phyloP scores from a whole-genome alignment of 768 basidiomycete genomes.

The Paxillus ammoniavirescens region DNA sequence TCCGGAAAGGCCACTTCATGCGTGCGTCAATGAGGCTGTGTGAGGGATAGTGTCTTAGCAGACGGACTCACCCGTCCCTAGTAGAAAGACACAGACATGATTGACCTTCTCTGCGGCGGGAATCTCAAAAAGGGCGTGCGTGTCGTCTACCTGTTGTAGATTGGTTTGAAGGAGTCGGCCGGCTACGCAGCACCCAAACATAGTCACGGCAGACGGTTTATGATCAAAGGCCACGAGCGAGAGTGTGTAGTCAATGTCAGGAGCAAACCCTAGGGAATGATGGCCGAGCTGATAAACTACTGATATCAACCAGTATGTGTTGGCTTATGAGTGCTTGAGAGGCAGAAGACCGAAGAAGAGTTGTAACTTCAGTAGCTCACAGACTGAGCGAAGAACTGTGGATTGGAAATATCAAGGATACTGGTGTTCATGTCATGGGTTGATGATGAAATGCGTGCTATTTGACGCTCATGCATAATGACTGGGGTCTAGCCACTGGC shows the following conservation, averaged over 20 bases:
- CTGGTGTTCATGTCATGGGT: conserved; percentile 9
- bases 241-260: neutral
- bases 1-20: conserved; percentile 72
- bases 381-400: too few species aligned
- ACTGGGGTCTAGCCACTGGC: too few species aligned
- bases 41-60: neutral
- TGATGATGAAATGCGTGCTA: conserved; percentile 3
- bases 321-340: neutral
- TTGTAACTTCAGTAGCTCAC: too few species aligned
- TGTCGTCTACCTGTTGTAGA: conserved; percentile 77
- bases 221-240: too few species aligned
- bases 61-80: conserved; percentile 62
- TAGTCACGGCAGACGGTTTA: conserved; percentile 20
- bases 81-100: conserved; percentile 81
- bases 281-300: neutral
- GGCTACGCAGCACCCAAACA: conserved; percentile 82
- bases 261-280: neutral
- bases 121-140: conserved; percentile 78
- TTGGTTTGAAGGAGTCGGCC: conserved; percentile 80
- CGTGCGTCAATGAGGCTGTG: neutral
- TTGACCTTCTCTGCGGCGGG: conserved; percentile 71
- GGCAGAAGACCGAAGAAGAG: neutral
- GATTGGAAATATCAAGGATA: neutral
- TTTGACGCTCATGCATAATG: too few species aligned
- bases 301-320: too few species aligned